A percentile compares a stretch with the other conserved stretches of the same genome.
These are phyloP conservation scores for Diaporthe vexans DNA, from an alignment of 2,329 filamentous ascomycete genomes.

Conservation along the genomic window DNA sequence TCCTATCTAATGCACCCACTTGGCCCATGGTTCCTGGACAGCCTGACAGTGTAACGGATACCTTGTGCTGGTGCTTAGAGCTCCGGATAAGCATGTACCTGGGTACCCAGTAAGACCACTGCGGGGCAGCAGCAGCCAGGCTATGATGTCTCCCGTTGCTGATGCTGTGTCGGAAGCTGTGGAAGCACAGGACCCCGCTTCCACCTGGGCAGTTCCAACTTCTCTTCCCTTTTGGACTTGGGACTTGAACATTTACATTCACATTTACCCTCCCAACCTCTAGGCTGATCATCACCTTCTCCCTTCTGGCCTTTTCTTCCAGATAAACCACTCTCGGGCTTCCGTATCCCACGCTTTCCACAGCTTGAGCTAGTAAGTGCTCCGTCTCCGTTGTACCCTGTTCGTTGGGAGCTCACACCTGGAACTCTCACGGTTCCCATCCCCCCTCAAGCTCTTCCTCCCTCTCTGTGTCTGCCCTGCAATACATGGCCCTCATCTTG, in stretches of 20 bases:
- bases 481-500: not conserved
- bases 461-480: too few species aligned
- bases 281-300: slow-evolving; percentile 11
- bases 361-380: not conserved
- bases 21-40: not conserved
- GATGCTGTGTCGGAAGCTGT: slow-evolving; percentile 35
- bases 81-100: not conserved
- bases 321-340: not conserved
- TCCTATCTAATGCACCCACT: not conserved
- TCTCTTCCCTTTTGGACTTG: not conserved
- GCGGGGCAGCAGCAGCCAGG: slow-evolving; percentile 31
- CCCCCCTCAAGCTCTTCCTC: not conserved
- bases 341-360: too few species aligned
- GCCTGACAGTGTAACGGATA: not conserved
- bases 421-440: not conserved
- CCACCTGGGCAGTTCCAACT: slow-evolving; percentile 26
- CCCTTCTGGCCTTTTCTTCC: not conserved
- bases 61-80: not conserved
- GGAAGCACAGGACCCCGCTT: slow-evolving; percentile 42
- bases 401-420: not conserved
- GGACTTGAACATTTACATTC: not conserved
- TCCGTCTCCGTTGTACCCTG: slow-evolving; percentile 1
- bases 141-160: slow-evolving; percentile 30
- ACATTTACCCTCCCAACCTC: not conserved
- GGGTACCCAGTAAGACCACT: slow-evolving; percentile 32